Conservation (phyloP, 2,329 filamentous ascomycete genomes). For the Calonectria honghensis region DNA sequence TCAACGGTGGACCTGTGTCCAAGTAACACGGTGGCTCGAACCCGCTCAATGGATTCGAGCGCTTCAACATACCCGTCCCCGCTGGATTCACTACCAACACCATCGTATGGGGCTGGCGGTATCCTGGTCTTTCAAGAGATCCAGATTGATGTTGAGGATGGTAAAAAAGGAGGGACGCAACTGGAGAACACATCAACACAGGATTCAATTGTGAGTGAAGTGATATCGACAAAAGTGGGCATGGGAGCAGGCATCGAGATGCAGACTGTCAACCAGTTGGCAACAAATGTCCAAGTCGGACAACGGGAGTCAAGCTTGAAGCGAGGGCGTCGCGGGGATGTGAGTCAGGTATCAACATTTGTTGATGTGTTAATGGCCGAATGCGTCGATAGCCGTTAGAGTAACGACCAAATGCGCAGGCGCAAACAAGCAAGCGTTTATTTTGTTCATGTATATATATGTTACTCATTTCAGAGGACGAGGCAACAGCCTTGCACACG, state of each 20-base stretch:
- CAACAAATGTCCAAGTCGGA: constrained; percentile 49
- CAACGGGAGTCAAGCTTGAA: constrained; percentile 42
- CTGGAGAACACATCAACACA: constrained; percentile 33
- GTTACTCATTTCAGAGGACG: background rate
- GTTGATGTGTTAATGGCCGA: constrained; percentile 53
- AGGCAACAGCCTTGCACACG: background rate
- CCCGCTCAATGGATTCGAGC: constrained; percentile 44
- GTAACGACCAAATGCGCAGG: background rate
- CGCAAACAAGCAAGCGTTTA: background rate
- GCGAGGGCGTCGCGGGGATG: constrained; percentile 41
- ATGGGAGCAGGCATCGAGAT: constrained; percentile 48
- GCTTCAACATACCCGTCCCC: constrained; percentile 47
- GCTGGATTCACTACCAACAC: constrained; percentile 51
- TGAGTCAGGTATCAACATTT: constrained; percentile 47
- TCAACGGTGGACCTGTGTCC: constrained; percentile 55
- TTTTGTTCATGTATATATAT: constrained; percentile 13
- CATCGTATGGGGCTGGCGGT: constrained; percentile 64
- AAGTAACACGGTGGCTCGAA: constrained; percentile 34
- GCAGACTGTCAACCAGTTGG: constrained; percentile 52
- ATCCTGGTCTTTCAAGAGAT: constrained; percentile 79
- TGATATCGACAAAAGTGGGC: constrained; percentile 38
- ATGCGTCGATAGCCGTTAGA: constrained; percentile 49
- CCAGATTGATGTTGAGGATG: constrained; percentile 67
- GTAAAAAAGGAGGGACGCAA: constrained; percentile 37
- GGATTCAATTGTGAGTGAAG: constrained; percentile 38